phyloP scores from a whole-genome alignment of 179 eudicot genomes.

The Heliamphora pulchella region DNA sequence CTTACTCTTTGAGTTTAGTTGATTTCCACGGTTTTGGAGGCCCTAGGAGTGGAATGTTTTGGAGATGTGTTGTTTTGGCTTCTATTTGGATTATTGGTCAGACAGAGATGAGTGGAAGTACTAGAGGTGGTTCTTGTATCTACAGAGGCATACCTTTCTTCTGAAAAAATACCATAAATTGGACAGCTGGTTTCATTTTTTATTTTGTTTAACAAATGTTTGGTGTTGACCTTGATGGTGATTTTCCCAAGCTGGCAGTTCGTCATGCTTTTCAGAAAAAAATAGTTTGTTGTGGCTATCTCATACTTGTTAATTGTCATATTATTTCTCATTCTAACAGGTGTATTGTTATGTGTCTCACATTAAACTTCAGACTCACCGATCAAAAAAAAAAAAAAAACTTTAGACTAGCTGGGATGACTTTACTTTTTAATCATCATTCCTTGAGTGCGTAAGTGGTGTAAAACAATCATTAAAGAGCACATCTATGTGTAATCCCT shows the following conservation, averaged over 20 bases:
- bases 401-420: not conserved
- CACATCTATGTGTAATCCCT: slow-evolving; percentile 1
- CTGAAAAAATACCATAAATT: not conserved
- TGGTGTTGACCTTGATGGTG: not conserved
- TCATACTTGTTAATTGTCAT: not conserved
- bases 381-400: not conserved
- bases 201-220: not conserved
- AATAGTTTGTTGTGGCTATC: not conserved
- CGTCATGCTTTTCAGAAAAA: not conserved
- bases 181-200: not conserved
- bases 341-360: not conserved
- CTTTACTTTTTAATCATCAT: slow-evolving; percentile 5
- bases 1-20: not conserved
- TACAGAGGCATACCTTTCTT: not conserved
- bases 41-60: not conserved
- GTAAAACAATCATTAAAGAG: not conserved
- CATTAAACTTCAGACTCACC: not conserved
- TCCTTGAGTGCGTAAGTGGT: not conserved
- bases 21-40: slow-evolving; percentile 8
- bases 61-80: not conserved
- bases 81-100: not conserved
- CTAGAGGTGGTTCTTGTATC: not conserved
- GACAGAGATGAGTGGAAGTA: no score
- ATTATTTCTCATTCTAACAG: not conserved
- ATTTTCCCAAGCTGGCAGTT: not conserved